A percentile compares a stretch with the other conserved stretches of the same genome.
Conservation (phyloP, 345 rosid genomes). For the Pistacia integerrima region DNA sequence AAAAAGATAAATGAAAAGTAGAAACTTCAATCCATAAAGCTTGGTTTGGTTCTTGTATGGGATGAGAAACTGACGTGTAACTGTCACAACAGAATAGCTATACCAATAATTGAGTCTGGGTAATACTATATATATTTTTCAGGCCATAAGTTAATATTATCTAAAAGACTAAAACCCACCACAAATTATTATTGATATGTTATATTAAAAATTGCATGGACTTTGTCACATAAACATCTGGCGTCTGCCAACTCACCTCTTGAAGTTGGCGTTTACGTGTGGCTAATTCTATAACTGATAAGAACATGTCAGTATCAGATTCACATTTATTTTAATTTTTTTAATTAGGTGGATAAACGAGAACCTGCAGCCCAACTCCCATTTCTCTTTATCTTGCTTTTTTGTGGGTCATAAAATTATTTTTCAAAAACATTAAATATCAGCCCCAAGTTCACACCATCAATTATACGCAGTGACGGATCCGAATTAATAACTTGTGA, state of each 20-base stretch:
- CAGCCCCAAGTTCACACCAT: too few relatives aligned
- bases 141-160: not conserved
- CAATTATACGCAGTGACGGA: too few relatives aligned
- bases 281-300: not conserved
- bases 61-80: not conserved
- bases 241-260: not conserved
- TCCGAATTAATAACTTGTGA: too few relatives aligned
- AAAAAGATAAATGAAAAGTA: too few relatives aligned
- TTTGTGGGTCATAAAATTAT: too few relatives aligned
- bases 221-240: not conserved
- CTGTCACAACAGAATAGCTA: not conserved
- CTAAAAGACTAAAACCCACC: not conserved
- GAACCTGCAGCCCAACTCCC: not conserved
- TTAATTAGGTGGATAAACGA: not conserved
- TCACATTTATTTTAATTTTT: not conserved
- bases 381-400: not conserved
- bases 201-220: not conserved
- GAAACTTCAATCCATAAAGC: too few relatives aligned
- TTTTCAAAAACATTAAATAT: too few relatives aligned
- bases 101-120: conserved; percentile 4
- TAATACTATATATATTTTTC: not conserved
- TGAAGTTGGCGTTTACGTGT: too few relatives aligned
- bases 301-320: too few relatives aligned
- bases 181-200: not conserved
- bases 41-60: too few relatives aligned